Conservation (phyloP, 768 basidiomycete genomes). For the Boletus reticulatus region DNA sequence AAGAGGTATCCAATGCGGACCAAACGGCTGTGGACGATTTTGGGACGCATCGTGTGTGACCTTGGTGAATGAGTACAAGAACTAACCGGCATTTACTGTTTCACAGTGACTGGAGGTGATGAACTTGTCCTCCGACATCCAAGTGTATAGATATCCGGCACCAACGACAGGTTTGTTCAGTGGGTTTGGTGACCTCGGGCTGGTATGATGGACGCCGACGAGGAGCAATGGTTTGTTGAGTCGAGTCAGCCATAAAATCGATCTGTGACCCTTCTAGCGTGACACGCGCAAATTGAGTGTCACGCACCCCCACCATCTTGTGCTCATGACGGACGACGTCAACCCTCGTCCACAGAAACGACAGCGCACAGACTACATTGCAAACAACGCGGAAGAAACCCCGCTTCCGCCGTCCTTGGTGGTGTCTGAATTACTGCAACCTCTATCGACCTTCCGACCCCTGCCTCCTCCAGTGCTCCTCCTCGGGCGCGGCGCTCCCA, state of each 20-base stretch:
- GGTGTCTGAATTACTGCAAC: neutral
- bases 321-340: constrained; percentile 14
- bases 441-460: constrained; percentile 20
- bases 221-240: too few relatives aligned
- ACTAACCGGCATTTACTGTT: too few relatives aligned
- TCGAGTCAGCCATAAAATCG: constrained; percentile 7
- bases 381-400: neutral
- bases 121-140: too few relatives aligned
- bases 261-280: constrained; percentile 27
- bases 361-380: constrained; percentile 19
- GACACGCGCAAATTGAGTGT: constrained; percentile 15
- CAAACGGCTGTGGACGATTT: constrained; percentile 24
- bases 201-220: too few relatives aligned
- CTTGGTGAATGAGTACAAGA: constrained; percentile 10
- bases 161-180: too few relatives aligned
- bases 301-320: constrained; percentile 7
- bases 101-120: too few relatives aligned
- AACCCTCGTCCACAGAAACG: constrained; percentile 40
- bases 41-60: constrained; percentile 9
- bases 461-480: constrained; percentile 49
- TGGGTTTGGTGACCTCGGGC: too few relatives aligned
- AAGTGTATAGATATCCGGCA: too few relatives aligned
- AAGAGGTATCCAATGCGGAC: constrained; percentile 44
- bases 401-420: neutral
- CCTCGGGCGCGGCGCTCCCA: constrained; percentile 56